Percentiles rank a stretch among this genome's conserved stretches.
These are phyloP conservation scores for Lactarius quietus DNA, from an alignment of 768 basidiomycete species.

Conservation along the genomic window DNA sequence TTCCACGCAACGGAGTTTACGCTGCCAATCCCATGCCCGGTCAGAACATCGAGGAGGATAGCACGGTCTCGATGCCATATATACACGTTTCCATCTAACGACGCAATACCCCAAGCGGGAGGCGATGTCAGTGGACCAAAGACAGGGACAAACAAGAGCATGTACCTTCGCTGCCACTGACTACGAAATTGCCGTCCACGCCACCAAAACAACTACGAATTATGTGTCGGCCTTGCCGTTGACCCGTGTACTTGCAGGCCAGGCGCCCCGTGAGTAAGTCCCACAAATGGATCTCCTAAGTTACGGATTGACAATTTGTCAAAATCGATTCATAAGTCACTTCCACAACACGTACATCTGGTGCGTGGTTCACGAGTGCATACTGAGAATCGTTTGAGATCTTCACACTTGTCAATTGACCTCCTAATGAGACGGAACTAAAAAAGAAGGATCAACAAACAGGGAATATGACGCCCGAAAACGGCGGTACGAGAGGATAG, in stretches of 20 bases:
- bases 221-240: constrained; percentile 77
- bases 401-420: constrained; percentile 85
- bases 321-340: constrained; percentile 19
- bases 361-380: constrained; percentile 82
- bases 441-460: constrained; percentile 25
- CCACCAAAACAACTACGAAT: constrained; percentile 96
- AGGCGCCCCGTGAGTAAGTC: constrained; percentile 67
- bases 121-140: constrained; percentile 8
- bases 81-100: constrained; percentile 79
- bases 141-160: constrained; percentile 14
- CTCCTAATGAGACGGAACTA: constrained; percentile 64
- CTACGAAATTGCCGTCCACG: constrained; percentile 78
- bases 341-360: constrained; percentile 60
- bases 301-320: constrained; percentile 16
- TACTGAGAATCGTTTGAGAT: constrained; percentile 83
- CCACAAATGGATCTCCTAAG: constrained; percentile 87
- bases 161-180: constrained; percentile 94
- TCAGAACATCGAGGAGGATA: constrained; percentile 76
- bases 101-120: constrained; percentile 17
- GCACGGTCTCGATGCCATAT: constrained; percentile 92
- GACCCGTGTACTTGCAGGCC: constrained; percentile 80
- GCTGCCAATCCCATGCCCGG: constrained; percentile 83
- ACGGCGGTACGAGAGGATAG: not conserved
- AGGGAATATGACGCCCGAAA: constrained; percentile 15
- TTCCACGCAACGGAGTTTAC: constrained; percentile 99